Base-by-base conservation (phyloP, 2,329 filamentous ascomycete genomes). In the Taxawa tesnikishii region DNA sequence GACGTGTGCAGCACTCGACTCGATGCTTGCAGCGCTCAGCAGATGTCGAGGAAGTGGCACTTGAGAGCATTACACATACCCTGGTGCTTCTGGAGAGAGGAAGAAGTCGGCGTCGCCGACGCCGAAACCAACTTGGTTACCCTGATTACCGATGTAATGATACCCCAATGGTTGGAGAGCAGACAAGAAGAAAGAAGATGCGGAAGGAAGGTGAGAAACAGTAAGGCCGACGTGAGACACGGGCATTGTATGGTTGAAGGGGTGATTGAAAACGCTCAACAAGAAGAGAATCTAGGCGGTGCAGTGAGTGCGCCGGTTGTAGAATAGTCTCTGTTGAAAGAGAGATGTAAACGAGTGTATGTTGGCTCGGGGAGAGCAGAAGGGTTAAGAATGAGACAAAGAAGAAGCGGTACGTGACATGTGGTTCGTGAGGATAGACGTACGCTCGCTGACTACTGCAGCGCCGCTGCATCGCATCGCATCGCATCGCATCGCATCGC, bases 171-270 rank as follows among this genome's bases (percentile, higher is more conserved):
- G 79, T 45, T 88, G 82, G 6, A 83, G 68, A 42, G 84, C 68
- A 40, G 80, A 72, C 14, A 85, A 72, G 57, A 84, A 93, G 63
- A 92, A 93, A 6, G 83, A 90, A 30, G 79, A 75, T 3, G 84
- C 81, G 21, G 77, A 74, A 33, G 83, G 73, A 33, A 93, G 73
- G 55, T 87, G 77, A 38, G 75, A 77, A 49, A 93, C 84, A 23
- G 71, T 75, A 39, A 78, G 62, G 38, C 70, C 73, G 38, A 76
- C 64, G 49, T 75, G 72, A 26, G 72, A 72, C 44, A 75, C 57
- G 36, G 73, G 71, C 73, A 78, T 78, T 31, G 15, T 28, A 32
- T 24, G 23, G 24, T 11, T 23, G 26, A 29, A 29, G 5, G n/a
- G 15, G 26, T 15, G 21, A 33, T 16, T 25, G 31, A 15, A 19